These are phyloP conservation scores for Trichopus zeylanicus DNA, from an alignment of 116 monocot genomes.

Conservation along the genomic window DNA sequence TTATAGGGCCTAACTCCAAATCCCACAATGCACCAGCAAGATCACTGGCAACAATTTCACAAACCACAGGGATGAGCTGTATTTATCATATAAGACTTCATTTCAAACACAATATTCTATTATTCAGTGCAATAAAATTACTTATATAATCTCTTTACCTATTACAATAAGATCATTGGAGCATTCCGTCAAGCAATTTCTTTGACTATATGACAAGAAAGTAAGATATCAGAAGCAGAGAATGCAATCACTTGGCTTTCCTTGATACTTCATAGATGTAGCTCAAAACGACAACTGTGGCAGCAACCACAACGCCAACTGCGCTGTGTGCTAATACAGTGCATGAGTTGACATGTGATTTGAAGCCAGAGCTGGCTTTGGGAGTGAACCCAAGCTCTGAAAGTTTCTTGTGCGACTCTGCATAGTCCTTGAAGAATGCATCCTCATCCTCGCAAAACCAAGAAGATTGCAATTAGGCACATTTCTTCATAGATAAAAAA, in stretches of 20 bases:
- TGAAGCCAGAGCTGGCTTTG: slow-evolving; percentile 12
- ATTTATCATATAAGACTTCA: too few relatives aligned
- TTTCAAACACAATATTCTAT: too few relatives aligned
- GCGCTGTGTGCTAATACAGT: slow-evolving; percentile 59
- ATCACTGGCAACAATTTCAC: too few relatives aligned
- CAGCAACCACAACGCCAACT: slow-evolving; percentile 77
- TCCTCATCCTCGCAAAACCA: slow-evolving; percentile 70
- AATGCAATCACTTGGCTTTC: slow-evolving; percentile 13
- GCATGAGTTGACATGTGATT: slow-evolving; percentile 19
- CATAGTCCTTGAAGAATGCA: slow-evolving; percentile 91
- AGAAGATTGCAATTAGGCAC: not conserved
- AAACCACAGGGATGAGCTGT: too few relatives aligned
- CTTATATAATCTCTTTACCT: too few relatives aligned
- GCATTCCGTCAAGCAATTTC: too few relatives aligned
- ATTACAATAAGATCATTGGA: too few relatives aligned
- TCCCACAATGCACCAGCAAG: too few relatives aligned
- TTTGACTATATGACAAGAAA: too few relatives aligned
- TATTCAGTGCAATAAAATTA: too few relatives aligned
- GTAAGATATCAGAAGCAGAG: too few relatives aligned
- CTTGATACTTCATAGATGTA: slow-evolving; percentile 73
- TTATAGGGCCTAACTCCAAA: too few relatives aligned
- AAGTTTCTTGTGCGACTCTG: slow-evolving; percentile 91
- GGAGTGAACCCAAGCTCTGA: slow-evolving; percentile 93
- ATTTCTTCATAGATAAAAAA: not conserved
- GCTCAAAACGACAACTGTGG: slow-evolving; percentile 64